These are phyloP conservation scores for Globisporangium orthogonon DNA, from an alignment of 352 stramenopile species.

Conservation along the genomic window DNA sequence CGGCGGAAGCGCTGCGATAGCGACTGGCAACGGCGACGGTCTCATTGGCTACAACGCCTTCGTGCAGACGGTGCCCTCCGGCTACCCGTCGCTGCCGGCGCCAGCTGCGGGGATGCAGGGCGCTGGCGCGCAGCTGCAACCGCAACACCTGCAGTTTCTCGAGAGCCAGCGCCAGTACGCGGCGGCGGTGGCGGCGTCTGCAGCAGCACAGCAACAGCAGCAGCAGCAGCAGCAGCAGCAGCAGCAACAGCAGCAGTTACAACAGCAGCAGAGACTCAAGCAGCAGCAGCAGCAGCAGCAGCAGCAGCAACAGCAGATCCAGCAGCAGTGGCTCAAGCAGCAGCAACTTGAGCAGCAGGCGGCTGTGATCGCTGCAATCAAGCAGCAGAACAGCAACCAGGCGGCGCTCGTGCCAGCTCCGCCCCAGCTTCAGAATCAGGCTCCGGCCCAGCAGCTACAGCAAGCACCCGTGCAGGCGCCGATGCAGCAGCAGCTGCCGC, in stretches of 20 bases:
- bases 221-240: slow-evolving; percentile 7
- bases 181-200: slow-evolving; percentile 15
- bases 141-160: slow-evolving; percentile 28
- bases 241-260: slow-evolving; percentile 11
- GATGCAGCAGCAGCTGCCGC: not conserved
- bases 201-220: slow-evolving; percentile 5
- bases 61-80: slow-evolving; percentile 25
- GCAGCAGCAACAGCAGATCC: slow-evolving; percentile 7
- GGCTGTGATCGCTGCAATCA: slow-evolving; percentile 9
- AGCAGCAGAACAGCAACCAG: slow-evolving; percentile 7
- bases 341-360: slow-evolving; percentile 7
- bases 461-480: not conserved
- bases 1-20: not conserved
- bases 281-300: slow-evolving; percentile 10
- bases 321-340: slow-evolving; percentile 8
- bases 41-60: slow-evolving; percentile 24
- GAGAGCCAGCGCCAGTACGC: slow-evolving; percentile 25
- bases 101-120: slow-evolving; percentile 8
- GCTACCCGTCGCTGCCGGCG: slow-evolving; percentile 18
- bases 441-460: slow-evolving; percentile 11
- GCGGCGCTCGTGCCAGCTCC: slow-evolving; percentile 5
- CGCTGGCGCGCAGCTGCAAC: slow-evolving; percentile 4
- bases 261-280: slow-evolving; percentile 6
- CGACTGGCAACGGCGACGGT: not conserved
- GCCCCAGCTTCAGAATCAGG: slow-evolving; percentile 5